These are phyloP conservation scores for Typha latifolia DNA, from an alignment of 176 grass and related monocot species.

Conservation along the genomic window DNA sequence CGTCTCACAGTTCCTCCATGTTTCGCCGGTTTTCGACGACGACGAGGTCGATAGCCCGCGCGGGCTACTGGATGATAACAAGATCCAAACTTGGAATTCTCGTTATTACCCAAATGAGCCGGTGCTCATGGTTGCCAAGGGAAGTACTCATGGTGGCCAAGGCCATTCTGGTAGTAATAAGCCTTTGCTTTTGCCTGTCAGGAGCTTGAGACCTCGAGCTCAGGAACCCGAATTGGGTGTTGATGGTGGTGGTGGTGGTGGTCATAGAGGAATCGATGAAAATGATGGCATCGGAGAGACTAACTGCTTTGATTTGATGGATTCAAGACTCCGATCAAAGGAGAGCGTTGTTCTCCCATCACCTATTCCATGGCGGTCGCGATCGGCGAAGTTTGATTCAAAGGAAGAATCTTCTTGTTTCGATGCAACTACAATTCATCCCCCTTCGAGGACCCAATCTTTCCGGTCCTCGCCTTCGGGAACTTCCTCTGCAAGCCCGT, in stretches of 20 bases:
- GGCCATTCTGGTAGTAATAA: constrained; percentile 18
- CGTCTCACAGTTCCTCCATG: constrained; percentile 48
- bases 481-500: constrained; percentile 20
- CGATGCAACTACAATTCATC: too few species aligned
- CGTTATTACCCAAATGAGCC: constrained; percentile 31
- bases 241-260: background rate
- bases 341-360: constrained; percentile 53
- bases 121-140: constrained; percentile 27
- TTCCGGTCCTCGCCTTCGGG: background rate
- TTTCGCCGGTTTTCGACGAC: constrained; percentile 40
- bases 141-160: background rate
- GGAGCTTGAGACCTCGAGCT: constrained; percentile 34
- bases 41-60: constrained; percentile 20
- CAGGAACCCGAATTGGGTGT: constrained; percentile 10
- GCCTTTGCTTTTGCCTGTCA: constrained; percentile 46
- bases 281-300: too few species aligned
- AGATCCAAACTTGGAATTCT: constrained; percentile 55
- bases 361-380: constrained; percentile 78
- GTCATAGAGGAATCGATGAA: too few species aligned
- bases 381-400: constrained; percentile 34
- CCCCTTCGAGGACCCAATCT: background rate
- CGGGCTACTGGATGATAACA: constrained; percentile 1
- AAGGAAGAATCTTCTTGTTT: constrained; percentile 13
- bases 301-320: too few species aligned
- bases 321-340: background rate